phyloP scores from a whole-genome alignment of 257 asterid species.

The Plantago elongata region DNA sequence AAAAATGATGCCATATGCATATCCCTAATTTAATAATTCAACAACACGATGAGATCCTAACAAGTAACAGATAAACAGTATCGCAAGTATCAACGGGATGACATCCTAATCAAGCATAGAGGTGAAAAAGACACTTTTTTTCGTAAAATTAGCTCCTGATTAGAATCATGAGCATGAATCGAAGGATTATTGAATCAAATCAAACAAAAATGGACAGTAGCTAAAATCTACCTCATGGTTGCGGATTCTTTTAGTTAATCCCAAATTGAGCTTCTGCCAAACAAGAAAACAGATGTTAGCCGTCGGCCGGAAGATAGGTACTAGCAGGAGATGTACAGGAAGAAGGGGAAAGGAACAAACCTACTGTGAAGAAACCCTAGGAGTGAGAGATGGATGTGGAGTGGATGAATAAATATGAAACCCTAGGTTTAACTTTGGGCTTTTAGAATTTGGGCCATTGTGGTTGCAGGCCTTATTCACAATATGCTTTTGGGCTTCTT shows the following conservation, averaged over 20 bases:
- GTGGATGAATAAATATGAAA: too few species aligned
- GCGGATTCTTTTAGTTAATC: slow-evolving; percentile 8
- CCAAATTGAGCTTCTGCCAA: not conserved
- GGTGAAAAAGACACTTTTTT: not conserved
- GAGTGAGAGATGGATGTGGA: too few species aligned
- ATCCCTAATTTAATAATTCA: too few species aligned
- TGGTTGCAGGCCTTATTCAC: too few species aligned
- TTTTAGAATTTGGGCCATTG: too few species aligned
- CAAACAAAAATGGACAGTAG: not conserved
- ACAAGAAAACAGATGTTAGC: not conserved
- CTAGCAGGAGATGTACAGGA: not conserved
- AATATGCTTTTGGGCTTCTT: too few species aligned
- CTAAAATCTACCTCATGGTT: slow-evolving; percentile 23
- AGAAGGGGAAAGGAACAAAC: not conserved
- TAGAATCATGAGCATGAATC: not conserved
- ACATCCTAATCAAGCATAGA: not conserved
- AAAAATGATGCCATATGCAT: too few species aligned
- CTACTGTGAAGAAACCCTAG: too few species aligned
- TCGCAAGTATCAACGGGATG: not conserved
- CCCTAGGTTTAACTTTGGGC: too few species aligned
- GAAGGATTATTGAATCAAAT: not conserved
- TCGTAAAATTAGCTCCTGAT: too few species aligned
- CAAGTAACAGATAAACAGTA: not conserved
- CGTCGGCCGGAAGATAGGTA: too few species aligned
- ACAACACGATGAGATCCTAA: not conserved